Evolutionary conservation across 345 rosid species (phyloP).

Genomic region (Alliaria petiolata): DNA sequence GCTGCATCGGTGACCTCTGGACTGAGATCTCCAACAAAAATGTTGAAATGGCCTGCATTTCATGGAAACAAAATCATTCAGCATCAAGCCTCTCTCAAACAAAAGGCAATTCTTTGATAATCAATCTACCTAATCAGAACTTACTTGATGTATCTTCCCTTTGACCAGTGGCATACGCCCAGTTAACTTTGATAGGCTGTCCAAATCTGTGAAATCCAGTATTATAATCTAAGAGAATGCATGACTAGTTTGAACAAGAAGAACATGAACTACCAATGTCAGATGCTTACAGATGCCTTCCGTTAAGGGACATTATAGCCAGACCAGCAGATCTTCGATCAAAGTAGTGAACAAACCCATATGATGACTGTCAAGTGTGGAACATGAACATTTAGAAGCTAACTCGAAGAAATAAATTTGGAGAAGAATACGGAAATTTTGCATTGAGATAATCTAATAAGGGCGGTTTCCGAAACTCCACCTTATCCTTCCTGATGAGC

Average conservation of each 20-base stretch:
- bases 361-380: conserved; percentile 69
- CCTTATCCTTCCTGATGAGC: conserved; percentile 93
- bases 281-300: conserved; percentile 76
- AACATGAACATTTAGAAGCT: neutral
- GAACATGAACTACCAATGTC: neutral
- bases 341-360: conserved; percentile 89
- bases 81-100: neutral
- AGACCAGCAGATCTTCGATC: conserved; percentile 84
- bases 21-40: conserved; percentile 94
- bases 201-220: conserved; percentile 59
- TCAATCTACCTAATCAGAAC: too few relatives aligned
- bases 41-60: conserved; percentile 66
- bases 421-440: too few relatives aligned
- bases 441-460: neutral
- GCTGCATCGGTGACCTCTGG: conserved; percentile 92
- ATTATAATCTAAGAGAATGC: neutral
- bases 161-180: conserved; percentile 97
- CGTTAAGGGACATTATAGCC: conserved; percentile 75
- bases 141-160: conserved; percentile 96
- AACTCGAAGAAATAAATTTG: neutral
- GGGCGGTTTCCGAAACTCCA: neutral
- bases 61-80: neutral
- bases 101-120: neutral
- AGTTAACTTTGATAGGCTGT: conserved; percentile 95
- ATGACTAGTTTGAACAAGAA: neutral